Conservation (phyloP, 495 filamentous ascomycete genomes). For the Penicillium simplicissimum region DNA sequence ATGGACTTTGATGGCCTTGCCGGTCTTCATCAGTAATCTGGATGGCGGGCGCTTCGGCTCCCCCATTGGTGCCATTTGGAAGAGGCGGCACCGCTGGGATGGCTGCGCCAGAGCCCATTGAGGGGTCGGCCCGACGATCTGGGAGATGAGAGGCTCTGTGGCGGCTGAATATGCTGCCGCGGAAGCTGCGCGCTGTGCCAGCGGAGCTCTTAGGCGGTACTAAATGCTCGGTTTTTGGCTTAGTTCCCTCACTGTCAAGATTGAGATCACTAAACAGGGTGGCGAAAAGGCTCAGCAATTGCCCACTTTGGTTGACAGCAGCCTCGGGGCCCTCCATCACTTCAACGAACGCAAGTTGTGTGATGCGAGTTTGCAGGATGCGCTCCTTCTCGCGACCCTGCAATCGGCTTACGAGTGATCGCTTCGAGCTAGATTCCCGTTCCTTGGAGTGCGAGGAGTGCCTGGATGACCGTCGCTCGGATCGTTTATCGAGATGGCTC, state of each 20-base stretch:
- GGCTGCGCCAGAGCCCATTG: conserved; percentile 11
- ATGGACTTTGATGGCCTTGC: conserved; percentile 21
- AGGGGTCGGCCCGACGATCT: conserved; percentile 30
- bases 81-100: conserved; percentile 24
- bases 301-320: conserved; percentile 80
- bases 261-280: conserved; percentile 67
- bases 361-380: conserved; percentile 91
- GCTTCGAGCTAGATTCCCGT: conserved; percentile 22
- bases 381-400: conserved; percentile 74
- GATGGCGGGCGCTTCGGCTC: conserved; percentile 46
- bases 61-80: conserved; percentile 16
- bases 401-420: conserved; percentile 69
- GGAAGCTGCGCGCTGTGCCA: conserved; percentile 69
- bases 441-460: conserved; percentile 41
- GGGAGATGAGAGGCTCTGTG: conserved; percentile 39
- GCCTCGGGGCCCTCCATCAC: conserved; percentile 75
- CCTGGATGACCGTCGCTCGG: conserved; percentile 34
- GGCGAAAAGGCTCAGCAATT: conserved; percentile 78
- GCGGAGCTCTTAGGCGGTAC: conserved; percentile 68
- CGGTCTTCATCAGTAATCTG: conserved; percentile 50
- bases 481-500: conserved; percentile 40
- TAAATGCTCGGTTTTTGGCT: conserved; percentile 29
- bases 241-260: conserved; percentile 29
- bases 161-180: conserved; percentile 73
- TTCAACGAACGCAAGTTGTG: conserved; percentile 82